A percentile compares a stretch with the other conserved stretches of the same genome.
Evolutionary conservation across 495 filamentous ascomycete species (phyloP).

Genomic region (Poronia punctata): DNA sequence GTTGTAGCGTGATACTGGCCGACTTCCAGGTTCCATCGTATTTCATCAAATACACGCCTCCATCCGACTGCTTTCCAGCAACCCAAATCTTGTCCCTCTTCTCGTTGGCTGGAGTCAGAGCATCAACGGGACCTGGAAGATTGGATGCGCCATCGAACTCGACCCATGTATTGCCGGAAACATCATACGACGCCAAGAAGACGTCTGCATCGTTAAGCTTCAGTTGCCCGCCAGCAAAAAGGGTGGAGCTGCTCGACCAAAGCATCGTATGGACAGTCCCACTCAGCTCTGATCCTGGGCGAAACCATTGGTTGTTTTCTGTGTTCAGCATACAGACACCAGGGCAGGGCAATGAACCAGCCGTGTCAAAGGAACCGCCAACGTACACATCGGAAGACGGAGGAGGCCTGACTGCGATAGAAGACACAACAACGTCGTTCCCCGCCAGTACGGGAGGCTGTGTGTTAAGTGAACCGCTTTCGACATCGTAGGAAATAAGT

Average conservation of each 20-base stretch:
- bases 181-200: slow-evolving; percentile 68
- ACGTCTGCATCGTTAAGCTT: slow-evolving; percentile 51
- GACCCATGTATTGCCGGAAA: slow-evolving; percentile 55
- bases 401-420: slow-evolving; percentile 60
- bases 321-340: slow-evolving; percentile 74
- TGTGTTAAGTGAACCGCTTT: slow-evolving; percentile 46
- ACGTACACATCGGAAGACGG: slow-evolving; percentile 75
- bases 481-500: slow-evolving; percentile 73
- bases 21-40: slow-evolving; percentile 56
- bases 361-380: slow-evolving; percentile 71
- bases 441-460: slow-evolving; percentile 72
- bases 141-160: slow-evolving; percentile 53
- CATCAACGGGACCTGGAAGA: slow-evolving; percentile 74
- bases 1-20: slow-evolving; percentile 50
- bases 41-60: slow-evolving; percentile 69
- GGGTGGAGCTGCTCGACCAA: slow-evolving; percentile 62
- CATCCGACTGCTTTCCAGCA: slow-evolving; percentile 58
- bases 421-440: slow-evolving; percentile 60
- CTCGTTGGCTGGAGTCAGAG: slow-evolving; percentile 61
- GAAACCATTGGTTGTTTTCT: slow-evolving; percentile 62
- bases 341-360: slow-evolving; percentile 76
- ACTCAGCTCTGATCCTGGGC: slow-evolving; percentile 59
- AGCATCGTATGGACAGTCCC: slow-evolving; percentile 64
- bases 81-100: slow-evolving; percentile 72
- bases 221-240: slow-evolving; percentile 74